A percentile compares a stretch with the other conserved stretches of the same genome.
Evolutionary conservation across 2,329 filamentous ascomycete species (phyloP).

Genomic region (Arthrobotrys pseudoclavata): DNA sequence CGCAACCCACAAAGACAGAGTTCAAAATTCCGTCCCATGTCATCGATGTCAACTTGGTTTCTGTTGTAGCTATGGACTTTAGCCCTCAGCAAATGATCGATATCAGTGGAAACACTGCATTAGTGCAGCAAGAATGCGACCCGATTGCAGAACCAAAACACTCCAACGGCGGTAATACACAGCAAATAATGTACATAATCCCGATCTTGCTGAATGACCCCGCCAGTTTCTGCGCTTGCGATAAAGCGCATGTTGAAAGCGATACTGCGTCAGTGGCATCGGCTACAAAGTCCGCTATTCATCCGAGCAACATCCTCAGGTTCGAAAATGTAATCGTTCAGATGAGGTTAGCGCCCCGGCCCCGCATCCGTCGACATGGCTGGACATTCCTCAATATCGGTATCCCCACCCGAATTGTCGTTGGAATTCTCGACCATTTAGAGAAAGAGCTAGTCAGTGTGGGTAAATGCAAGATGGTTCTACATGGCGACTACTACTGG

Average conservation of each 20-base stretch:
- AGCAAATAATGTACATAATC: constrained; percentile 60
- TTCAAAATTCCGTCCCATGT: constrained; percentile 58
- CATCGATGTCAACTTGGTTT: constrained; percentile 57
- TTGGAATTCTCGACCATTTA: constrained; percentile 56
- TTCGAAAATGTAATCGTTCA: constrained; percentile 60
- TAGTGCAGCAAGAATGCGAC: constrained; percentile 58
- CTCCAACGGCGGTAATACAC: constrained; percentile 7
- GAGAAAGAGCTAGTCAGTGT: constrained; percentile 54
- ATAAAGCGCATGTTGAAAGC: constrained; percentile 56
- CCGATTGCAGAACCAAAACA: constrained; percentile 56
- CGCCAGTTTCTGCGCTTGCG: constrained; percentile 56
- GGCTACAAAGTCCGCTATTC: constrained; percentile 47
- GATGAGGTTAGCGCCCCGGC: constrained; percentile 54
- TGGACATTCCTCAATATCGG: constrained; percentile 60
- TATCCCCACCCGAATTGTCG: constrained; percentile 54
- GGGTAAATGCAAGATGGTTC: constrained; percentile 59
- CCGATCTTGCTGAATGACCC: constrained; percentile 56
- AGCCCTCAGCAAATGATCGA: constrained; percentile 58
- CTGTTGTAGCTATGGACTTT: constrained; percentile 59
- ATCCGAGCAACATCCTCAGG: constrained; percentile 57
- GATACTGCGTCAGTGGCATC: constrained; percentile 53
- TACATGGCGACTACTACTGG: constrained; percentile 58
- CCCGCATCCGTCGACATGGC: constrained; percentile 57
- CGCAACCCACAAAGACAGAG: constrained; percentile 18
- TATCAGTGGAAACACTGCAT: constrained; percentile 48